Base-by-base conservation (phyloP, 2,329 filamentous ascomycete genomes). In the Fonsecaea monophora region DNA sequence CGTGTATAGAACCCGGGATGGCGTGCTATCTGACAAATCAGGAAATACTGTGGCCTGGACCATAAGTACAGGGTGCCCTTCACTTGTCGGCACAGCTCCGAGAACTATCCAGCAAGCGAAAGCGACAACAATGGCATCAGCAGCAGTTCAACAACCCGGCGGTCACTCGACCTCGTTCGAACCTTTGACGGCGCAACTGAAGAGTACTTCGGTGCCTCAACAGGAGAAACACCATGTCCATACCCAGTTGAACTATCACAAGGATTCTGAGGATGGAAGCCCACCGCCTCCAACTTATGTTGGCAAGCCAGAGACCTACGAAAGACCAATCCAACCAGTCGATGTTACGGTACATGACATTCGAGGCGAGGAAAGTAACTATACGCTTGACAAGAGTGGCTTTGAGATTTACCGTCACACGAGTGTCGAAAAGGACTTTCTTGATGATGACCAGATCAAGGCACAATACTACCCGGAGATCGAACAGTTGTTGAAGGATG, bases 311-410 rank as follows among this genome's bases (percentile, higher is more conserved):
- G 73, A 75, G 59, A 70, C 71, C 5, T 73, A 72, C 57, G 71
- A 73, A 35, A 69, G 72, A 25, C 73, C 73, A 7, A 35, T 54
- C 1, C 60, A 74, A 45, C 68, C 71, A 7, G 58, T 71, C 9
- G 70, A 72, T 7, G 71, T 74, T 56, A 68, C 67, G 25, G 54
- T 84, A 40, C 77, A 78, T 37, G 83, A 85, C 69, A 78, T 84
- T 32, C 73, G 78, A 18, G 83, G 82, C 0, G 75, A 78, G 5
- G 81, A 83, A 70, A 71, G 77, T 5, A 73, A 79, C 18, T 82
- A 77, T 69, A 79, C 73, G 1, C 74, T 83, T 1, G 80, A 82
- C 61, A 74, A 67, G 3, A 80, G 78, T 35, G 81, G 77, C 4
- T 81, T 80, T 60, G 73, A 79, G 62, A 73, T 80, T 60, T 68